Evolutionary conservation across 768 basidiomycete species (phyloP).

Genomic region (Mycena metata): DNA sequence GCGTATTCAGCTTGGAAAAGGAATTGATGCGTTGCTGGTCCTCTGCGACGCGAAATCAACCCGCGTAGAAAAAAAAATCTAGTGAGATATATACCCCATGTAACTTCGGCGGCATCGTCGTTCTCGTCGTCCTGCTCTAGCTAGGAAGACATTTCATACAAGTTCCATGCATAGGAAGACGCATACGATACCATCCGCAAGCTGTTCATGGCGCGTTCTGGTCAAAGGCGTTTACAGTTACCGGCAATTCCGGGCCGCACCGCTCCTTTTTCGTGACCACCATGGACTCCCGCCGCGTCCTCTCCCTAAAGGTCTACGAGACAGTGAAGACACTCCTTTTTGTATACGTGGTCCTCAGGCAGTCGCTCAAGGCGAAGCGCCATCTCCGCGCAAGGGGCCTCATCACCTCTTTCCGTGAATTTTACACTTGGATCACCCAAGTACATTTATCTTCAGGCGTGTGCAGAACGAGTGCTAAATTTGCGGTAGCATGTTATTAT

Average conservation of each 20-base stretch:
- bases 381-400: conserved; percentile 77
- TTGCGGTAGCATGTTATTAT: conserved; percentile 64
- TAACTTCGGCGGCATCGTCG: conserved; percentile 82
- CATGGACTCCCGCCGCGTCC: conserved; percentile 19
- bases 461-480: neutral
- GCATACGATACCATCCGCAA: conserved; percentile 66
- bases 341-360: conserved; percentile 68
- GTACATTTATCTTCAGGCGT: conserved; percentile 48
- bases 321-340: conserved; percentile 69
- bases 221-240: too few relatives aligned
- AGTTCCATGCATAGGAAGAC: conserved; percentile 30
- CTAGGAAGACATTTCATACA: conserved; percentile 50
- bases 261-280: neutral
- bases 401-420: conserved; percentile 59
- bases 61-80: conserved; percentile 9
- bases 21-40: conserved; percentile 93
- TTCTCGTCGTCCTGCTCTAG: conserved; percentile 83
- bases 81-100: conserved; percentile 73
- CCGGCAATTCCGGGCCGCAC: too few relatives aligned
- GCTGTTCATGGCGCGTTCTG: conserved; percentile 50
- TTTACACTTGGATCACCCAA: conserved; percentile 66
- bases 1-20: conserved; percentile 92
- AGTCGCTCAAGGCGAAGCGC: conserved; percentile 66
- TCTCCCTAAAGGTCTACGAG: conserved; percentile 50
- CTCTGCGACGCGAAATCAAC: conserved; percentile 53